Base-by-base conservation (phyloP, 202 grass and related monocot genomes). In the Alloteropsis angusta region DNA sequence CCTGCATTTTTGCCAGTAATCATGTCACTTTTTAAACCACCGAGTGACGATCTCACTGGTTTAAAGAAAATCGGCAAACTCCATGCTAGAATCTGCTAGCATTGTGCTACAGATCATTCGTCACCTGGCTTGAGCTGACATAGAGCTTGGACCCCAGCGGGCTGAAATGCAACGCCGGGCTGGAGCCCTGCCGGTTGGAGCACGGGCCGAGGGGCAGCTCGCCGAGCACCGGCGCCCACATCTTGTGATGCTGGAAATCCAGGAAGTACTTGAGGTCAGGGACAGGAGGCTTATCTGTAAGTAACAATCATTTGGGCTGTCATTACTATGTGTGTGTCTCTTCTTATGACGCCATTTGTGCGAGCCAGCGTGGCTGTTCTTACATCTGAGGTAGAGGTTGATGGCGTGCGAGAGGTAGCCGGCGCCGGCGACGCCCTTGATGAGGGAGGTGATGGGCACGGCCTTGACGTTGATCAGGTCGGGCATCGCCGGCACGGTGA, bases 371-470 rank as follows among this genome's bases (percentile, higher is more conserved):
- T 2, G 0, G 46, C 4, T 14, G 45, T 60, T 38, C 83, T 88
- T 60, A 99, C 96, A 99, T 99, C 96, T 83, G 75, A 99, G 88
- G 37, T 99, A 96, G 44, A 99, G 88, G 80, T 99, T 93, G 68
- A 99, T 96, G 82, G 96, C 96, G 60, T 99, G 96, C 8, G 92
- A 96, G 15, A 99, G 83, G 88, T 91, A 99, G 13, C 92, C 96
- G 15, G 57, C 85, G 30, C 96, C 92, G 17, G 90, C 68, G 9
- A 96, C 82, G 12, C 88, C 89, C 38, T 34, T 82, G 86, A 91
- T 45, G 64, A 99, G 90, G 30, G 96, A 93, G 76, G 90, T 96
- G 72, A 96, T 91, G 9, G 96, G 96, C 52, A 99, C 88, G 18
- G 92, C 88, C 66, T 84, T 77, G 73, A 88, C 62, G 68, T 89